Conservation (phyloP, 2,329 filamentous ascomycete species). For the Penicillium sp. region DNA sequence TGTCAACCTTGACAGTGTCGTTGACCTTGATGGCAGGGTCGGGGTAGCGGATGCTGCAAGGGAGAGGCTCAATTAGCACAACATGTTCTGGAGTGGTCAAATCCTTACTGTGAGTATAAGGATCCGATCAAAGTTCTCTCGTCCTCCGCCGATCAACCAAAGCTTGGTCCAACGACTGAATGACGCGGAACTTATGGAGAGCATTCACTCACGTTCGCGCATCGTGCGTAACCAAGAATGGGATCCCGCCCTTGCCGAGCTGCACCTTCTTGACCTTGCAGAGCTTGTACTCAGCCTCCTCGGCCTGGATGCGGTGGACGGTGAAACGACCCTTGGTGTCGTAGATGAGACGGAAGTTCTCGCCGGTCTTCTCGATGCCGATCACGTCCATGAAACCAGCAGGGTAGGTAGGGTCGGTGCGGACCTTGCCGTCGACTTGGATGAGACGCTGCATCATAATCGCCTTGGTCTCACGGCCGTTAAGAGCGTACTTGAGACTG, state of each 20-base stretch:
- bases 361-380: constrained; percentile 98
- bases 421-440: constrained; percentile 99
- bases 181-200: constrained; percentile 75
- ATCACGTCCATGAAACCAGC: constrained; percentile 99
- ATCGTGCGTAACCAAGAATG: constrained; percentile 99
- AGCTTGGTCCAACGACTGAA: constrained; percentile 99
- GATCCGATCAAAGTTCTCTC: constrained; percentile 33
- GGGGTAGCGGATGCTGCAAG: constrained; percentile 92
- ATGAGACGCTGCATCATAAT: constrained; percentile 99
- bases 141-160: constrained; percentile 69
- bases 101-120: constrained; percentile 37
- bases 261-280: constrained; percentile 99
- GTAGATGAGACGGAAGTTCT: constrained; percentile 99
- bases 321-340: constrained; percentile 99
- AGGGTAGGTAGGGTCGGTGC: constrained; percentile 97
- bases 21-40: constrained; percentile 99
- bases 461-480: constrained; percentile 94
- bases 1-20: constrained; percentile 99
- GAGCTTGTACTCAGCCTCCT: constrained; percentile 99
- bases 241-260: constrained; percentile 98
- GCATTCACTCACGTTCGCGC: constrained; percentile 95
- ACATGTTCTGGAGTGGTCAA: constrained; percentile 25
- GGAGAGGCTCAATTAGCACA: constrained; percentile 38
- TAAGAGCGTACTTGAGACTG: constrained; percentile 99
- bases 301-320: constrained; percentile 97